phyloP scores from a whole-genome alignment of 306 rosid species.

The Castanospermum australe region DNA sequence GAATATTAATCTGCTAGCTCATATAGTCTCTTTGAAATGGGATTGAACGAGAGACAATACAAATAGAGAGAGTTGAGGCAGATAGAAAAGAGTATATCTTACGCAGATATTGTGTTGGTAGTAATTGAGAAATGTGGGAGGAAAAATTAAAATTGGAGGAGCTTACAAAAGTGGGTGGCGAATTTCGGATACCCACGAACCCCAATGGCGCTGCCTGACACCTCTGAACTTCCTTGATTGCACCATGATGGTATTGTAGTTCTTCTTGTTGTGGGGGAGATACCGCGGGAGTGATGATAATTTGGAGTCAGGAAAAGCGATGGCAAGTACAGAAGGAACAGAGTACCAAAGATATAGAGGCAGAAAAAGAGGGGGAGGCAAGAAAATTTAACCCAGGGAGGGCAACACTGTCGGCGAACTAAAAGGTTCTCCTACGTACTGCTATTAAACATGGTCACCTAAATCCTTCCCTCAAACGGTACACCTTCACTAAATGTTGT shows the following conservation, averaged over 20 bases:
- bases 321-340: conserved; percentile 36
- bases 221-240: conserved; percentile 96
- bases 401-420: conserved; percentile 44
- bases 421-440: not conserved
- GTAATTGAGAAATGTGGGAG: not conserved
- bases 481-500: conserved; percentile 16
- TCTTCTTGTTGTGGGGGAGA: not conserved
- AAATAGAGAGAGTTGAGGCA: not conserved
- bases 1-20: no score
- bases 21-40: no score
- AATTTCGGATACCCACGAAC: conserved; percentile 99
- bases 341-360: conserved; percentile 11
- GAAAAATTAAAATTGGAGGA: not conserved
- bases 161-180: conserved; percentile 92
- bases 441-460: conserved; percentile 40
- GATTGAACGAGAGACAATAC: not conserved
- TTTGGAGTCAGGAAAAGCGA: not conserved
- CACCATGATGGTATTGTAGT: conserved; percentile 69
- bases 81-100: no score
- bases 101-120: no score
- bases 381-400: not conserved
- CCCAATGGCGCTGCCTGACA: conserved; percentile 99
- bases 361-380: not conserved
- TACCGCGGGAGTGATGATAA: not conserved
- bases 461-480: conserved; percentile 10